Evolutionary conservation across 805 yeast genomes (phyloP), one percentile per base, ranked within the genome.

Genomic region (Saturnispora silvae): DNA sequence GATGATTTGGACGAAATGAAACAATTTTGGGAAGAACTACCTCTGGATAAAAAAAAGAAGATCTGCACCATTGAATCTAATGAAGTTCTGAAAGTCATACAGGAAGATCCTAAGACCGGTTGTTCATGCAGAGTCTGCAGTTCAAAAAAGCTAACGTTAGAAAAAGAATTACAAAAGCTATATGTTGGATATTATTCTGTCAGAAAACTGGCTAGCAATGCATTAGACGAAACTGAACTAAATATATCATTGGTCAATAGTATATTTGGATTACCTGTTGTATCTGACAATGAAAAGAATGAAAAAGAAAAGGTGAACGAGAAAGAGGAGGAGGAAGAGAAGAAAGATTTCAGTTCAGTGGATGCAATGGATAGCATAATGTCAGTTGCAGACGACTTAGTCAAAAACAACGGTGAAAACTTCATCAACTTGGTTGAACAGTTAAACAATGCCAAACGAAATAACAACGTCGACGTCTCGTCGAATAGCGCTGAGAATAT

Each of bases 71-170:
- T 82, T 31, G 83, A 81, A 46, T 79, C 77, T 52, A 72, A 72
- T 33, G 76, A 82, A 28, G 75, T 86, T 1, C 65, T 81, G 57
- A 70, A 69, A 34, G 67, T 75, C 30, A 72, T 84, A 54, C 72
- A 69, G 42, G 75, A 68, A 41, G 75, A 75, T 50, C 78, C 74
- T 50, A 64, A 67, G 44, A 60, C 64, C 19, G 54, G 57, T 20
- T 86, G 95, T 54, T 68, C 73, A 40, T 87, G 96, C 53, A 62
- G 76, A 4, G 75, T 75, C 15, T 87, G 96, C 60, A 89, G 87
- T 2, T 70, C 82, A 32, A 77, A 81, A 46, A 75, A 78, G 49
- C 57, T 64, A 35, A 74, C 83, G 13, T 70, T 84, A 44, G 92
- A 81, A 51, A 76, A 73, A 46, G 94, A 83, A 53, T 66, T 86